Percentiles rank a stretch among this genome's conserved stretches.
phyloP scores from a whole-genome alignment of 1,284 basidiomycete genomes.

The Anthracocystis panici-leucophaei region DNA sequence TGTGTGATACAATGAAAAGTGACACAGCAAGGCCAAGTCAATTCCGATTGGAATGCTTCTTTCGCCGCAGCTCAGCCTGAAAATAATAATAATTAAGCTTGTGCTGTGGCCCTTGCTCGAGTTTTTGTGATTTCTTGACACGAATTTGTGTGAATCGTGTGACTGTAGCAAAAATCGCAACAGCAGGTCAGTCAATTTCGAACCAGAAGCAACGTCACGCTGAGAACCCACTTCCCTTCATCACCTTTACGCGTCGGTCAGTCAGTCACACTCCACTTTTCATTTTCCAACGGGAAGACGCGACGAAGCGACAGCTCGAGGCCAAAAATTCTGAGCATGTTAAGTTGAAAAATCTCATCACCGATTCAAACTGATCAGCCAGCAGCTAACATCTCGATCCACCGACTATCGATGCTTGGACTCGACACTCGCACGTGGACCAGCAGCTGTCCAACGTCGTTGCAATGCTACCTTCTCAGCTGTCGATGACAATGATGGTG shows the following conservation, averaged over 20 bases:
- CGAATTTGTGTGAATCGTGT: background rate
- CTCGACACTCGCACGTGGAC: background rate
- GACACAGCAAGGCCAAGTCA: too few species aligned
- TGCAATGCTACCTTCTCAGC: background rate
- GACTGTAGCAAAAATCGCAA: constrained; percentile 3
- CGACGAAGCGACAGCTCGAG: background rate
- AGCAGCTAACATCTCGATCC: background rate
- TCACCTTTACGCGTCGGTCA: constrained; percentile 9
- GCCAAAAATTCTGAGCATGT: background rate
- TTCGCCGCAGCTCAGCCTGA: constrained; percentile 15
- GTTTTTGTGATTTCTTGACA: too few species aligned
- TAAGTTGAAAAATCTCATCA: background rate
- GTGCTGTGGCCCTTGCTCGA: background rate
- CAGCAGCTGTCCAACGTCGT: background rate
- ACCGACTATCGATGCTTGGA: background rate
- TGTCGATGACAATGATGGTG: background rate
- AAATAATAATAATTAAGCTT: background rate
- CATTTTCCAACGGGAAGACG: background rate
- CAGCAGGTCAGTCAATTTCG: constrained; percentile 1
- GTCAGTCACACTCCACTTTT: constrained; percentile 9
- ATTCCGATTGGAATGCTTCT: constrained; percentile 1
- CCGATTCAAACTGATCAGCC: background rate
- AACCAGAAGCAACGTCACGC: background rate
- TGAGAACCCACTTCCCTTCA: background rate
- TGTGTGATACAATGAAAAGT: too few species aligned